Base-by-base conservation (phyloP, 2,329 filamentous ascomycete species). In the Fusarium siculi region DNA sequence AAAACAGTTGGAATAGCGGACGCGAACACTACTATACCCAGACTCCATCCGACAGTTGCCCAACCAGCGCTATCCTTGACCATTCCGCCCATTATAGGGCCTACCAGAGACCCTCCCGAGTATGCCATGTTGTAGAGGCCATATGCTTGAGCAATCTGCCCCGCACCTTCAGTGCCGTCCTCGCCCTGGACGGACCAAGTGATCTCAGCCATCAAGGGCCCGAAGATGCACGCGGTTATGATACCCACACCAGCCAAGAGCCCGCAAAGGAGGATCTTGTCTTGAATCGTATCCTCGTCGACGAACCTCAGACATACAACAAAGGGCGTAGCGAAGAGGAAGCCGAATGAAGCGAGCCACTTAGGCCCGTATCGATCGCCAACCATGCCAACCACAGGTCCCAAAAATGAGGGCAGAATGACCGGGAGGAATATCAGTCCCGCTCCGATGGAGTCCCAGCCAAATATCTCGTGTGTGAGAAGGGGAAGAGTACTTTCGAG, bases 91-190 rank as follows among this genome's bases (percentile, higher is more conserved):
- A 82, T 70, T 15, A 82, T 74, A 10, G 81, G 81, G 2, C 81
- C 81, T 21, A 78, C 44, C 37, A 82, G 59, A 23, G 79, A 76
- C 4, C 81, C 81, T 9, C 74, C 78, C 7, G 80, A 80, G 58
- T 77, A 82, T 12, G 81, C 79, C 65, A 82, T 77, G 53, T 81
- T 82, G 63, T 81, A 82, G 40, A 82, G 64, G 7, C 80, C 81
- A 55, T 82, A 82, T 5, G 79, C 79, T 25, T 80, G 79, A 16
- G 80, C 81, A 60, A 80, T 80, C 11, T 81, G 80, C 19, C 74
- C 76, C 12, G 55, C 70, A 28, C 72, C 73, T 40, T 69, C 66
- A 21, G 70, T 72, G 6, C 73, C 73, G 56, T 74, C 72, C 21
- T 74, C 70, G 16, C 57, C 66, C 53, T 79, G 69, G 14, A 80